Percentiles rank a stretch among this genome's conserved stretches.
These are phyloP conservation scores for Gymnopilus junonius DNA, from an alignment of 768 basidiomycete genomes.

Conservation along the genomic window DNA sequence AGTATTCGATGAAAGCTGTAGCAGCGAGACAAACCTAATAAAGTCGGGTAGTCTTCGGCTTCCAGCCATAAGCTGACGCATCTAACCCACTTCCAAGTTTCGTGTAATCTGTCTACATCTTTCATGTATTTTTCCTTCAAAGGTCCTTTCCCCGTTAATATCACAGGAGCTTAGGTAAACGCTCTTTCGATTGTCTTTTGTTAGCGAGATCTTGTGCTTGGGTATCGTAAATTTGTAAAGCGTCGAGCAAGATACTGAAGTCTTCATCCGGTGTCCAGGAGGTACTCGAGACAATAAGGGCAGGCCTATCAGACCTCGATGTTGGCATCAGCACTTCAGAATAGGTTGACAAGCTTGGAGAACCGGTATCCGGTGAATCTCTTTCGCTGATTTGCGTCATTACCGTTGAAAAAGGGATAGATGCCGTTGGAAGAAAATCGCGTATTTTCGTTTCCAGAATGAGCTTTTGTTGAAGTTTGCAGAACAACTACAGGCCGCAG, in stretches of 20 bases:
- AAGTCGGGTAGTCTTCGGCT: conserved; percentile 84
- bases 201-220: conserved; percentile 43
- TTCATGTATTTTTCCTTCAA: conserved; percentile 75
- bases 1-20: neutral
- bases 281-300: conserved; percentile 88
- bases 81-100: conserved; percentile 76
- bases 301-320: conserved; percentile 77
- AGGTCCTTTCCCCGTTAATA: conserved; percentile 93
- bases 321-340: conserved; percentile 43
- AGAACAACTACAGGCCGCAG: conserved; percentile 47
- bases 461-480: conserved; percentile 46
- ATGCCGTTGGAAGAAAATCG: conserved; percentile 56
- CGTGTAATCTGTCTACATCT: conserved; percentile 61
- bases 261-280: conserved; percentile 99
- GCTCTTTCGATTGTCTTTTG: conserved; percentile 16
- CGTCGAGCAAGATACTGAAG: conserved; percentile 81
- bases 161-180: conserved; percentile 73
- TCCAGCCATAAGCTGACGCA: conserved; percentile 89
- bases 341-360: conserved; percentile 32
- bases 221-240: conserved; percentile 71
- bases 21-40: conserved; percentile 63
- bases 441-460: conserved; percentile 35
- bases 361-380: conserved; percentile 13
- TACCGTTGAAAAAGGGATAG: conserved; percentile 61
- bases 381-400: conserved; percentile 51